These are phyloP conservation scores for Vigna unguiculata DNA, from an alignment of 306 rosid genomes.

Conservation along the genomic window DNA sequence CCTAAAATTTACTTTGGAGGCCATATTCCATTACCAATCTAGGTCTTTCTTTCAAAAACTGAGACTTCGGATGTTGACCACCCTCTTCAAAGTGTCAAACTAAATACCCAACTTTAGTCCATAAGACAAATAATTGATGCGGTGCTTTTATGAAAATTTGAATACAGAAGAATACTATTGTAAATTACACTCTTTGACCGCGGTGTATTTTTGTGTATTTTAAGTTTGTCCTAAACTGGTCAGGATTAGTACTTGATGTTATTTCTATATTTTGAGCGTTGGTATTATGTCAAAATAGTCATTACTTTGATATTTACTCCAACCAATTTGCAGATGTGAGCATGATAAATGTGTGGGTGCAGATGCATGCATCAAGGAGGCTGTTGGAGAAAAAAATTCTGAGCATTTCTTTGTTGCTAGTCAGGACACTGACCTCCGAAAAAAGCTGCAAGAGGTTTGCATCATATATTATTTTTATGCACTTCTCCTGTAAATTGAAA, in stretches of 20 bases:
- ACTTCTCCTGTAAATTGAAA: too few species aligned
- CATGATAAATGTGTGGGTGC: constrained; percentile 63
- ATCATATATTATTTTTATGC: background rate
- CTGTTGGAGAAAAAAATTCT: constrained; percentile 71
- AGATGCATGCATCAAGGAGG: constrained; percentile 69
- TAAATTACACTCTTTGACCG: background rate
- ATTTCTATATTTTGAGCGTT: background rate
- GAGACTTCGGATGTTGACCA: too few species aligned
- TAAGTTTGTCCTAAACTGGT: background rate
- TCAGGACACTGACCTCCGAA: constrained; percentile 70
- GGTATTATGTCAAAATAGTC: background rate
- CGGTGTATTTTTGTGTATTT: background rate
- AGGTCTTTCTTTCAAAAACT: too few species aligned
- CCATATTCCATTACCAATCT: too few species aligned
- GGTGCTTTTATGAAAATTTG: too few species aligned
- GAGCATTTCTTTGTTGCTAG: constrained; percentile 88
- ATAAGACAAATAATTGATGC: too few species aligned
- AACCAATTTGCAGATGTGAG: constrained; percentile 62
- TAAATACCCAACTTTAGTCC: too few species aligned
- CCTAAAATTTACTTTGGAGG: too few species aligned
- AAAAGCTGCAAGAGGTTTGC: constrained; percentile 66
- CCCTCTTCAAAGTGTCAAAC: too few species aligned
- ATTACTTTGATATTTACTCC: constrained; percentile 36
- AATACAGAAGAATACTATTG: background rate
- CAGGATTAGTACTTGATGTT: background rate